Percentiles rank a stretch among this genome's conserved stretches.
phyloP scores from a whole-genome alignment of 139 green algal species.

The Mychonastes homosphaera region DNA sequence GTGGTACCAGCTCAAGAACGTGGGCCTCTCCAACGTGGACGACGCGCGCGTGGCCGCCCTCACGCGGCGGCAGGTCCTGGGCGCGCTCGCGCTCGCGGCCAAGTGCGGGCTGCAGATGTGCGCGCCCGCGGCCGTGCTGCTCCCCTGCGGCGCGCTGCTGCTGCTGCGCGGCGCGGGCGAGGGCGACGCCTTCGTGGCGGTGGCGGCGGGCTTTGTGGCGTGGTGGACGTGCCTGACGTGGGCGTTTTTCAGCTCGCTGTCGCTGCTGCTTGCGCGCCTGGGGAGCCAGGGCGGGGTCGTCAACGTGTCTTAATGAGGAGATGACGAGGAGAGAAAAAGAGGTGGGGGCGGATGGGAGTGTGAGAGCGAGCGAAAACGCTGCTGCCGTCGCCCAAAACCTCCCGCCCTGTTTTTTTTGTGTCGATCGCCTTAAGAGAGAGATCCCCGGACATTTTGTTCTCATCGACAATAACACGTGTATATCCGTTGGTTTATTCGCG shows the following conservation, averaged over 20 bases:
- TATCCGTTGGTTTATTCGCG: no score
- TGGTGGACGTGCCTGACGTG: slow-evolving; percentile 3
- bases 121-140: background rate
- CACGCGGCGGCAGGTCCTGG: background rate
- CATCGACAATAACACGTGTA: no score
- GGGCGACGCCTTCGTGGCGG: background rate
- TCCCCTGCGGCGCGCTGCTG: background rate
- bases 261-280: slow-evolving; percentile 1
- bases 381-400: no score
- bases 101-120: slow-evolving; percentile 7
- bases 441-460: no score
- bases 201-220: slow-evolving; percentile 7
- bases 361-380: no score
- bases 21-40: background rate
- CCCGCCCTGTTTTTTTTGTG: no score
- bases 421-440: no score
- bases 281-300: no score
- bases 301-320: no score
- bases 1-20: background rate
- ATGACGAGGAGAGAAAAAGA: no score
- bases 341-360: no score
- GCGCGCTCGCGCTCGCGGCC: background rate
- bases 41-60: background rate
- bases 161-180: background rate
- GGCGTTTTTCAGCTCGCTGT: background rate